Base-by-base conservation (phyloP, 164 flowering plant species). In the Cinnamomum micranthum region DNA sequence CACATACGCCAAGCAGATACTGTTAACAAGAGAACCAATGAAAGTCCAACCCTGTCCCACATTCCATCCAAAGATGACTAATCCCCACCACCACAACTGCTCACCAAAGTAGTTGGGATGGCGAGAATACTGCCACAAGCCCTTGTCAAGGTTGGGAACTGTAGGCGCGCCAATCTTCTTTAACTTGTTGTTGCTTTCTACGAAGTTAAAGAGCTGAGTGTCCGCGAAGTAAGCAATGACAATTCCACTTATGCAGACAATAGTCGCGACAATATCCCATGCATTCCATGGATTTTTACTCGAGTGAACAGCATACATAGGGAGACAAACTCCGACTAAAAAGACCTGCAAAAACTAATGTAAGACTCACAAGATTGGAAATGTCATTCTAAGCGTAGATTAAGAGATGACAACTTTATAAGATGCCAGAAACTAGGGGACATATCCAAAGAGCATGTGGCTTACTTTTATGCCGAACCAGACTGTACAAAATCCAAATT, bases 71-170 rank as follows among this genome's bases (percentile, higher is more conserved):
- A 91, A 91, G 27, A 93, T 72, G 25, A 75, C 91, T 65, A 95
- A 77, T 59, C 99, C 99, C 99, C 99, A 95, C 98, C 99, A 95
- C 99, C 99, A 95, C 68, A 95, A 74, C 78, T 93, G 99, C 90
- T 95, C 99, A 9, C 99, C 99, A 68, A 95, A 86, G 81, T 95
- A 95, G 81, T 93, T 95, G 1, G 99, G 98, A 77, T 92, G 99
- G 25, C 97, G 82, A 0, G 94, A 95, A 75, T 91, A 95, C 19
- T 71, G 70, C 99, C 99, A 95, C 67, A 95, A 77, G 47, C 99
- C 98, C 69, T 74, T 70, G 20, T 93, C 92, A 72, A 95, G 91
- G 77, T 69, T 85, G 50, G 81, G 83, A 65, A 87, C 82, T 35
- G 71, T 31, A 0, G 91, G 85, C 81, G 79, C 71, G 33, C 91